These are phyloP conservation scores for Populus tomentosa DNA, from an alignment of 441 rosid genomes.

Conservation along the genomic window DNA sequence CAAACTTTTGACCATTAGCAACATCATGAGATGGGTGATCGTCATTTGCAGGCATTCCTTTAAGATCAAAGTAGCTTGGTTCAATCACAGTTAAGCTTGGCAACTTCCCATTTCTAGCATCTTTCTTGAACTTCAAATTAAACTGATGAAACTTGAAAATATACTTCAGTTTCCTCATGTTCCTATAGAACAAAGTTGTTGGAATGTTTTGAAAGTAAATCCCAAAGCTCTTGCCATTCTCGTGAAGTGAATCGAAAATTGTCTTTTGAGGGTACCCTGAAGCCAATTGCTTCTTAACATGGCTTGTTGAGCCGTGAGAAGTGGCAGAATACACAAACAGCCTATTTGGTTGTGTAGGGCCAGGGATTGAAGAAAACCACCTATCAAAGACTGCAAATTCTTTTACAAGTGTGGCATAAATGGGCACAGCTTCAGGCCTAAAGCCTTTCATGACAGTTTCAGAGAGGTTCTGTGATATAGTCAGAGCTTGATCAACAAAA, in stretches of 20 bases:
- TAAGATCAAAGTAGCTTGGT: conserved; percentile 83
- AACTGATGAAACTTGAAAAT: conserved; percentile 62
- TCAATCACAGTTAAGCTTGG: conserved; percentile 87
- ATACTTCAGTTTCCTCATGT: conserved; percentile 75
- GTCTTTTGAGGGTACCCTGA: conserved; percentile 90
- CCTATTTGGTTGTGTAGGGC: conserved; percentile 95
- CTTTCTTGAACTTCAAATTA: conserved; percentile 63
- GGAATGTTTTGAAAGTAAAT: conserved; percentile 81
- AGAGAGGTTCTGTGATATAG: conserved; percentile 61
- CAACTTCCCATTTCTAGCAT: conserved; percentile 68
- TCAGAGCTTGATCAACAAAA: conserved; percentile 63
- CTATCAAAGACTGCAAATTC: conserved; percentile 89
- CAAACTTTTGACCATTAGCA: conserved; percentile 85
- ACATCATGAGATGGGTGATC: conserved; percentile 98
- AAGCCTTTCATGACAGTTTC: conserved; percentile 88
- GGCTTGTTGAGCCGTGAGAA: conserved; percentile 92
- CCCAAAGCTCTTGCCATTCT: conserved; percentile 62
- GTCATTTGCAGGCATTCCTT: conserved; percentile 71
- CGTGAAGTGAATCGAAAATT: conserved; percentile 78
- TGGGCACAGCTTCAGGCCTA: conserved; percentile 64
- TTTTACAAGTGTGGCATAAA: conserved; percentile 51
- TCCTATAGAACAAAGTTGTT: conserved; percentile 77
- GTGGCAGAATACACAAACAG: conserved; percentile 87
- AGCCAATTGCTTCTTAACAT: conserved; percentile 72
- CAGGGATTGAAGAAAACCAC: conserved; percentile 96